A percentile compares a stretch with the other conserved stretches of the same genome.
phyloP scores from a whole-genome alignment of 2,329 filamentous ascomycete species.

The Hypoxylon sp. region DNA sequence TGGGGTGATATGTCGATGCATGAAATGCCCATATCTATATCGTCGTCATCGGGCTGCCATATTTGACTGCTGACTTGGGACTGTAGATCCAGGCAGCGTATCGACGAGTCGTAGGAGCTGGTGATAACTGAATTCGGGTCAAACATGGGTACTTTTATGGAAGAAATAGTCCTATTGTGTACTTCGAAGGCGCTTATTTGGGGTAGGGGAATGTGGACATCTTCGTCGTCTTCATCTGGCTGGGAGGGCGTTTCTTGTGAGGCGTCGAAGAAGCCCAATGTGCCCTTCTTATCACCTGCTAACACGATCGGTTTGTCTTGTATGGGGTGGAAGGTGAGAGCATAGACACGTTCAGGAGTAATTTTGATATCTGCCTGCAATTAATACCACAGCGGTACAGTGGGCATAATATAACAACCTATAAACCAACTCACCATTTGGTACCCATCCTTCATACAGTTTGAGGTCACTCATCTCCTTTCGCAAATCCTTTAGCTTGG shows the following conservation, averaged over 20 bases:
- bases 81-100: constrained; percentile 86
- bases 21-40: constrained; percentile 83
- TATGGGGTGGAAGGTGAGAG: constrained; percentile 89
- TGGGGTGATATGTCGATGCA: constrained; percentile 82
- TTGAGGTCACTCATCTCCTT: constrained; percentile 81
- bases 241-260: constrained; percentile 73
- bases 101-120: constrained; percentile 92
- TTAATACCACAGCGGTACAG: constrained; percentile 11
- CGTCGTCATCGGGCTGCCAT: constrained; percentile 78
- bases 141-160: constrained; percentile 81
- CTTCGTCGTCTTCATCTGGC: constrained; percentile 75
- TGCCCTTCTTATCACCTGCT: constrained; percentile 93
- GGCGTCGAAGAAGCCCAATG: constrained; percentile 90
- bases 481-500: constrained; percentile 78
- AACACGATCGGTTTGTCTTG: constrained; percentile 89
- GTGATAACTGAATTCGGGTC: constrained; percentile 84
- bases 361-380: constrained; percentile 83
- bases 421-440: constrained; percentile 71
- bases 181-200: constrained; percentile 91
- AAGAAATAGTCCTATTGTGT: constrained; percentile 88
- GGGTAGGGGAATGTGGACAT: constrained; percentile 75
- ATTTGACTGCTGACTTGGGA: constrained; percentile 84
- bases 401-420: background rate
- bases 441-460: constrained; percentile 86
- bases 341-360: constrained; percentile 87